These are phyloP conservation scores for Dicorynia guianensis DNA, from an alignment of 306 rosid genomes.

Conservation along the genomic window DNA sequence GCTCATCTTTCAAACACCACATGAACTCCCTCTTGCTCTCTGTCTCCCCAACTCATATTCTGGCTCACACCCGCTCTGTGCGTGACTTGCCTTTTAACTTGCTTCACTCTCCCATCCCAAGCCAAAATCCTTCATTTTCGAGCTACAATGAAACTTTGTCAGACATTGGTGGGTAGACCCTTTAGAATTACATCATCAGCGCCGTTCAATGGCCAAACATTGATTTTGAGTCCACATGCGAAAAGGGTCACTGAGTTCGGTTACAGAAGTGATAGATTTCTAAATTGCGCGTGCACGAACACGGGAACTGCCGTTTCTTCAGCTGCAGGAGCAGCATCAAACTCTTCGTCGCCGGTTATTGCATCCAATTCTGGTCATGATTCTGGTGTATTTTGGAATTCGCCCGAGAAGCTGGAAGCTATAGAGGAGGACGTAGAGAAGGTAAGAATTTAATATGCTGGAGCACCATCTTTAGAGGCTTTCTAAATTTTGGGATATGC, in stretches of 20 bases:
- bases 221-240: conserved; percentile 29
- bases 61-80: neutral
- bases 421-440: conserved; percentile 71
- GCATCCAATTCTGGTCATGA: conserved; percentile 45
- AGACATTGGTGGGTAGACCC: conserved; percentile 47
- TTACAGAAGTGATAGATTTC: conserved; percentile 32
- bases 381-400: conserved; percentile 29
- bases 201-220: conserved; percentile 26
- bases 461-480: neutral
- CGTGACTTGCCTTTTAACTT: neutral
- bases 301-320: conserved; percentile 54
- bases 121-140: neutral
- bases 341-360: conserved; percentile 43
- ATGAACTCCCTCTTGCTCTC: neutral
- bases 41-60: neutral
- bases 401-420: conserved; percentile 36
- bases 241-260: conserved; percentile 42
- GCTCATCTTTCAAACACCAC: neutral
- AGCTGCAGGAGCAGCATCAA: conserved; percentile 21
- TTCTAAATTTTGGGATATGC: neutral
- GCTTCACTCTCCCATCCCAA: neutral
- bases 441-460: conserved; percentile 39
- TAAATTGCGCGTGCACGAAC: conserved; percentile 43
- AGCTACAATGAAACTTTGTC: conserved; percentile 52
- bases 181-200: conserved; percentile 32